Evolutionary conservation across 23 red algal genomes (phyloP).

Genomic region (Agarophyton chilense): DNA sequence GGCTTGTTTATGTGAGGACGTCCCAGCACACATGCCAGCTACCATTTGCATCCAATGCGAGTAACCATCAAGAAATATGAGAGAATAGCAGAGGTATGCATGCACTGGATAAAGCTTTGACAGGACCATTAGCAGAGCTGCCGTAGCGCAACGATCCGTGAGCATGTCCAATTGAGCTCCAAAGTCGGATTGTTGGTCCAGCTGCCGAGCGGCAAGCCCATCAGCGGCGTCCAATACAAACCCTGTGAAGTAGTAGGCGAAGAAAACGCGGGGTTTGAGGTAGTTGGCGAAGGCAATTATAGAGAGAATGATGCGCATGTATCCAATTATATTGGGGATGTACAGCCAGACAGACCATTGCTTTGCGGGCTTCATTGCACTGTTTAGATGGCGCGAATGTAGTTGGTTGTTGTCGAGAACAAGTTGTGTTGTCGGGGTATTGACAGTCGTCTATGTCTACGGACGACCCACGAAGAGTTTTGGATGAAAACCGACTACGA

Average conservation of each 20-base stretch:
- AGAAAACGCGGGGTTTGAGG: conserved; percentile 37
- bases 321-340: conserved; percentile 90
- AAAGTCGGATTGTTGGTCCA: conserved; percentile 78
- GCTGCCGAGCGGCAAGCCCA: conserved; percentile 78
- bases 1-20: conserved; percentile 78
- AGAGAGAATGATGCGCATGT: conserved; percentile 78
- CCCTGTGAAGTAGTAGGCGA: conserved; percentile 62
- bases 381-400: not conserved
- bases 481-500: no score
- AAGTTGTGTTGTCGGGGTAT: no score
- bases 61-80: conserved; percentile 84
- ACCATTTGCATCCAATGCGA: conserved; percentile 90
- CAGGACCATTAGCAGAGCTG: conserved; percentile 72
- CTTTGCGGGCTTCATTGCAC: not conserved
- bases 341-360: conserved; percentile 75
- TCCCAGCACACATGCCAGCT: conserved; percentile 56
- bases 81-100: conserved; percentile 54
- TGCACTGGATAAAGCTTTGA: conserved; percentile 18
- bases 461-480: no score
- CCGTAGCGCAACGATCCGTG: conserved; percentile 83
- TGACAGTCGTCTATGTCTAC: no score
- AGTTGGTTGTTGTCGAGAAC: no score
- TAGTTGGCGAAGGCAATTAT: conserved; percentile 75
- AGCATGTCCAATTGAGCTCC: conserved; percentile 92
- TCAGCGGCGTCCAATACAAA: conserved; percentile 96